A percentile compares a stretch with the other conserved stretches of the same genome.
phyloP scores from a whole-genome alignment of 768 basidiomycete species.

The Russula foetens region DNA sequence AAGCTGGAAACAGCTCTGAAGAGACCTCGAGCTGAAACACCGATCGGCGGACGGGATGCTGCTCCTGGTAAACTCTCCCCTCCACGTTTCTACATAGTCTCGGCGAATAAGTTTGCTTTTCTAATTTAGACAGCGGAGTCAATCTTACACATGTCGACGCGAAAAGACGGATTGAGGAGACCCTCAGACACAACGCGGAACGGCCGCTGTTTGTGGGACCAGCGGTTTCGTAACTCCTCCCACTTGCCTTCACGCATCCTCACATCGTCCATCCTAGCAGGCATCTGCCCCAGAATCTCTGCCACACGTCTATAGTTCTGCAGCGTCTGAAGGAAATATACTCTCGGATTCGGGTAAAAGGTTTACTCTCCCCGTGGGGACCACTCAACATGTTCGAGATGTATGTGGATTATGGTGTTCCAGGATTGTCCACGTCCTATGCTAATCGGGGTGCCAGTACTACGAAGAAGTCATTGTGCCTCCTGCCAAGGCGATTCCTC shows the following conservation, averaged over 20 bases:
- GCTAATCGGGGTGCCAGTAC: background rate
- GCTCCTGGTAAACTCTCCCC: background rate
- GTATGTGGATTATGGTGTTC: conserved; percentile 32
- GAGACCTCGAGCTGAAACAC: background rate
- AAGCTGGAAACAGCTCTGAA: conserved; percentile 12
- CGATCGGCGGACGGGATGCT: background rate
- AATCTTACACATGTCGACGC: conserved; percentile 25
- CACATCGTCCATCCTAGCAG: conserved; percentile 27
- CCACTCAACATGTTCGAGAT: conserved; percentile 55
- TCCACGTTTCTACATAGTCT: background rate
- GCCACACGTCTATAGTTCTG: conserved; percentile 85
- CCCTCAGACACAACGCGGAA: conserved; percentile 50
- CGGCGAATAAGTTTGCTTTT: background rate
- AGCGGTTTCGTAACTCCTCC: conserved; percentile 33
- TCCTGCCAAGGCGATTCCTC: conserved; percentile 72
- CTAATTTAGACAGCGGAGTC: background rate
- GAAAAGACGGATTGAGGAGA: conserved; percentile 53
- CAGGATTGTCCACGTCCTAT: background rate
- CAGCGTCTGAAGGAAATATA: conserved; percentile 48
- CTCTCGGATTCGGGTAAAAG: conserved; percentile 68
- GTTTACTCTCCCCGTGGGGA: conserved; percentile 79
- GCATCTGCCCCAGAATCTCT: conserved; percentile 50
- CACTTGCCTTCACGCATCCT: background rate
- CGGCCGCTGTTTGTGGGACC: conserved; percentile 55
- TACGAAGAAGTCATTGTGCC: conserved; percentile 89